Evolutionary conservation across 2,329 filamentous ascomycete species (phyloP).

Genomic region (Setomelanomma holmii): DNA sequence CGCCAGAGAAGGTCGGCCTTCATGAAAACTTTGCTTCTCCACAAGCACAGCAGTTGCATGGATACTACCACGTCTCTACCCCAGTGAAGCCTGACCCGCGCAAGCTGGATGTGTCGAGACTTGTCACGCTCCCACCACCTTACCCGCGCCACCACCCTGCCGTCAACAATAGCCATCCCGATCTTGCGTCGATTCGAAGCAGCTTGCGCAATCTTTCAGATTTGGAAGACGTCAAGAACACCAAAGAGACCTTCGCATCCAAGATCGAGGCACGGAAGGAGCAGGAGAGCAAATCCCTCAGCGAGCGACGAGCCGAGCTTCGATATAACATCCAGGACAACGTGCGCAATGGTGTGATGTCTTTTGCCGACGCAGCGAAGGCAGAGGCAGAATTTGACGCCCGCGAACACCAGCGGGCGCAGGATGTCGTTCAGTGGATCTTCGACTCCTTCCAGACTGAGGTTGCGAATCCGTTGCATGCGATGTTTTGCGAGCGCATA

Average conservation of each 20-base stretch:
- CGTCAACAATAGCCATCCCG: constrained; percentile 93
- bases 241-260: constrained; percentile 63
- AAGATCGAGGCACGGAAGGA: constrained; percentile 64
- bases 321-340: constrained; percentile 79
- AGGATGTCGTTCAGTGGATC: constrained; percentile 76
- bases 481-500: constrained; percentile 78
- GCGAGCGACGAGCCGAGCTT: constrained; percentile 69
- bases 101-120: constrained; percentile 83
- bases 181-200: constrained; percentile 78
- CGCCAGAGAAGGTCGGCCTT: constrained; percentile 69
- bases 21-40: constrained; percentile 53
- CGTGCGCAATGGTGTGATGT: constrained; percentile 78
- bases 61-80: constrained; percentile 42
- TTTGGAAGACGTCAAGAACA: constrained; percentile 72
- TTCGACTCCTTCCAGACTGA: constrained; percentile 85
- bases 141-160: constrained; percentile 95
- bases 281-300: constrained; percentile 61
- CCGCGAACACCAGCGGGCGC: constrained; percentile 73
- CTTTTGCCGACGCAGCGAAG: constrained; percentile 81
- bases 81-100: constrained; percentile 57
- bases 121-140: constrained; percentile 90
- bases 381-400: constrained; percentile 78
- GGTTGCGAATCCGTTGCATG: constrained; percentile 84
- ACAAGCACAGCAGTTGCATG: constrained; percentile 50
- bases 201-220: constrained; percentile 77